Evolutionary conservation across 176 grass and related monocot species (phyloP), one percentile per base, ranked within the genome.

Genomic region (Bromus sterilis): DNA sequence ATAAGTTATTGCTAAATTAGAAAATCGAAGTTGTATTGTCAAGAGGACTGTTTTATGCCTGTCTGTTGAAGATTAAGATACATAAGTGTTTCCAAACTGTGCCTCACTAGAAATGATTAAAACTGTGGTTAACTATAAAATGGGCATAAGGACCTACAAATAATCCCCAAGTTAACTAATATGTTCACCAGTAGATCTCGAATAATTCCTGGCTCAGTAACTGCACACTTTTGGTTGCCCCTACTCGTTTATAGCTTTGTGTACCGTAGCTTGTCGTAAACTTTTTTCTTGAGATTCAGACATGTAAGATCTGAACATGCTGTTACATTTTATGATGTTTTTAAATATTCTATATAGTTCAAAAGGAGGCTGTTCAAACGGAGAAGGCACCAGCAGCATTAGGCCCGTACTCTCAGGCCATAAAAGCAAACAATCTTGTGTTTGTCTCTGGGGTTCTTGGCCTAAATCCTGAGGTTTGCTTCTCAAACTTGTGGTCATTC

Each of bases 331-430:
- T 70, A n/a, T 71, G 32, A 62, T 32, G 35, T 6, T 71, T 77
- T 25, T 51, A 0, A 51, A 32, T 78, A 9, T 15, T 71, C 14
- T 64, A 5, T 71, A 56, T 69, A 93, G 96, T 66, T 66, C 81
- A 81, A 56, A 98, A 99, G 76, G 93, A 91, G 80, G 91, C 82
- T 72, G 90, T 99, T 69, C 88, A 91, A 59, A 99, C 93, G 20
- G 91, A 95, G 56, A 91, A 91, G 58, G 96, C 96, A 6, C 90
- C 96, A 2, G 93, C 96, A 56, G 96, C 96, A 77, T 75, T 95
- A 56, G 96, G 96, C 20, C 93, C 96, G 6, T 99, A 95, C 86
- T 99, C 96, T 33, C 96, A 99, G 69, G 96, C 96, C 64, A 93
- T 95, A 80, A 95, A 95, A 88, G 87, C 89, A 61, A 99, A 99